Evolutionary conservation across 108 stramenopile genomes (phyloP), one percentile per base, ranked within the genome.

Genomic region (Skeletonema grethae): DNA sequence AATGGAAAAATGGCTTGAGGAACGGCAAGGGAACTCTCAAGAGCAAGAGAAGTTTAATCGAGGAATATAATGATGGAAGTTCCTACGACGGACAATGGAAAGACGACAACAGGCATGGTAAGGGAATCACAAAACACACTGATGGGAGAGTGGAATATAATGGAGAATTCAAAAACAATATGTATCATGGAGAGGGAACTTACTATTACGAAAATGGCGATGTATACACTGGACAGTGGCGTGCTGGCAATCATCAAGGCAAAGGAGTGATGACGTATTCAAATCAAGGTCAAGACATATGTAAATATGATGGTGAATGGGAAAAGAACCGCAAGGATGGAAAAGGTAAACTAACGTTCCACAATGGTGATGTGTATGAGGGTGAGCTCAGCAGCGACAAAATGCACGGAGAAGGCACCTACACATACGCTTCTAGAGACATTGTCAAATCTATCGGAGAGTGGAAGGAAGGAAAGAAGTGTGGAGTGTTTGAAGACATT

Each of bases 251-350:
- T 43, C 38, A 59, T 45, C 61, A 70, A 22, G 90, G 90, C 7
- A 53, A 55, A 39, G 90, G 92, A 20, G 65, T 31, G 15, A 77
- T 88, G 75, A 31, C 41, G 0, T 91, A 73, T 67, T 61, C 82
- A 16, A 80, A 86, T 61, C 6, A 36, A 10, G 60, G 1, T 1
- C 25, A 28, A 28, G 25, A 28, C 0, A 28, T 28, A 28, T 28
- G 35, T 29, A 24, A 0, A 7, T 61, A 61, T 35, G 46, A 18
- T 7, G 38, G 60, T 16, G 38, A 61, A 50, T 61, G 38, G 38
- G 16, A 20, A 2, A 36, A 61, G 8, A 36, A 48, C 16, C 6
- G 0, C 16, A 43, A 43, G 10, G 45, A 61, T 45, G 38, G 35
- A 28, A 12, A 10, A 29, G 68, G 68, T 4, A 24, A 5, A 9